Conservation (phyloP, 1,284 basidiomycete genomes). For the Fomitopsis pinicola region DNA sequence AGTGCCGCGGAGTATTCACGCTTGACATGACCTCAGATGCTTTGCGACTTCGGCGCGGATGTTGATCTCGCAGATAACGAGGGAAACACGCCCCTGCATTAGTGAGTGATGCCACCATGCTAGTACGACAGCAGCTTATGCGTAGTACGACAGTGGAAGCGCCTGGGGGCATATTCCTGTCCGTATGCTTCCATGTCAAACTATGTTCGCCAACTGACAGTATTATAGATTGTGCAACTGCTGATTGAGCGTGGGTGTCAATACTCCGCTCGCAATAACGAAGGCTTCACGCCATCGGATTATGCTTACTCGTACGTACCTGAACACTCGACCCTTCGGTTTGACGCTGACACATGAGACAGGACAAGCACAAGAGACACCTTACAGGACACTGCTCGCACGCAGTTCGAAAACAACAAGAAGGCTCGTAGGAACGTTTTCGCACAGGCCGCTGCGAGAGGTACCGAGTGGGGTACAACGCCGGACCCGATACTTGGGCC, state of each 20-base stretch:
- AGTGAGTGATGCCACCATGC: slow-evolving; percentile 48
- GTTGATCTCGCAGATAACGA: slow-evolving; percentile 84
- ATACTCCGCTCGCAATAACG: slow-evolving; percentile 78
- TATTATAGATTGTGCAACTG: slow-evolving; percentile 70
- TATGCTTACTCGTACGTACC: slow-evolving; percentile 83
- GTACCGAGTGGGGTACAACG: slow-evolving; percentile 50
- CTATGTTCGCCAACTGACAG: slow-evolving; percentile 15
- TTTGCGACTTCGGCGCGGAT: slow-evolving; percentile 87
- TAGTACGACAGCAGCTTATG: slow-evolving; percentile 1
- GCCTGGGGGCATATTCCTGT: slow-evolving; percentile 81
- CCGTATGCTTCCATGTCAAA: slow-evolving; percentile 23
- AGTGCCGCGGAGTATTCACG: slow-evolving; percentile 17
- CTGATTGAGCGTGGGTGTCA: slow-evolving; percentile 88
- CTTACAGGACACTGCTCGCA: slow-evolving; percentile 70
- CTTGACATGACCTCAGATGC: slow-evolving; percentile 42
- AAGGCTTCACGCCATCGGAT: slow-evolving; percentile 88
- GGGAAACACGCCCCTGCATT: slow-evolving; percentile 91
- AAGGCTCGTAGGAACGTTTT: slow-evolving; percentile 62
- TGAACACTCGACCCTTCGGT: slow-evolving; percentile 9
- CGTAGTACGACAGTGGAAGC: slow-evolving; percentile 55
- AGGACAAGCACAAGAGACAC: slow-evolving; percentile 73
- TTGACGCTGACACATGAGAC: slow-evolving; percentile 34
- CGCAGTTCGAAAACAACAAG: slow-evolving; percentile 74
- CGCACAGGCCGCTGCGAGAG: slow-evolving; percentile 62
- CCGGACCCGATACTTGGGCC: slow-evolving; percentile 26